Percentiles rank a stretch among this genome's conserved stretches.
Conservation (phyloP, 164 flowering plant species). For the Amborella trichopoda region DNA sequence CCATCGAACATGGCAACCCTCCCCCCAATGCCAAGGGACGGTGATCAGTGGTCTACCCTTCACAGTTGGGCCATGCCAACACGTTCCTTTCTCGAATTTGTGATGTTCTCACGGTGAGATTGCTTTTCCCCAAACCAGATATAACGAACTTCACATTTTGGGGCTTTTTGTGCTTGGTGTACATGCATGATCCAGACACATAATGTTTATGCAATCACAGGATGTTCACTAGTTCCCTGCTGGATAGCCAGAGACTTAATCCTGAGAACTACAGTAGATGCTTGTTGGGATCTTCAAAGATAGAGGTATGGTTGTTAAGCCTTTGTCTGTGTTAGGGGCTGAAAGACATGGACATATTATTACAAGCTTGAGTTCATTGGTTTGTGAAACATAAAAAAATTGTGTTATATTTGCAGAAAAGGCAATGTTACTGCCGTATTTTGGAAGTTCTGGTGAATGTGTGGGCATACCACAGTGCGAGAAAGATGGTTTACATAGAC, state of each 20-base stretch:
- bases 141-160: too few species aligned
- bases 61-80: constrained; percentile 99
- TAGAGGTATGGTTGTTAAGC: constrained; percentile 79
- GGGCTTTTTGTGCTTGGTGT: too few species aligned
- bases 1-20: constrained; percentile 64
- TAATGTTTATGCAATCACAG: too few species aligned
- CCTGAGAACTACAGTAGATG: constrained; percentile 27
- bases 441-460: constrained; percentile 82
- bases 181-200: too few species aligned
- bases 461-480: constrained; percentile 94
- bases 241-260: constrained; percentile 46
- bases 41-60: constrained; percentile 79
- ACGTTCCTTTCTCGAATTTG: constrained; percentile 78
- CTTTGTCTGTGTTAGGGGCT: too few species aligned
- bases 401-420: constrained; percentile 61
- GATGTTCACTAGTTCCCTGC: constrained; percentile 87
- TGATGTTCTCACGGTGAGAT: constrained; percentile 97
- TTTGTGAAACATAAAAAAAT: too few species aligned
- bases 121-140: too few species aligned
- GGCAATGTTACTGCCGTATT: constrained; percentile 81
- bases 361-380: too few species aligned
- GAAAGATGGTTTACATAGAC: constrained; percentile 74
- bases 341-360: too few species aligned
- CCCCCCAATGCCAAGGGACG: constrained; percentile 94
- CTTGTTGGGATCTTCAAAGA: constrained; percentile 48